phyloP scores from a whole-genome alignment of 495 filamentous ascomycete genomes.

The Lasiosphaeris hirsuta region DNA sequence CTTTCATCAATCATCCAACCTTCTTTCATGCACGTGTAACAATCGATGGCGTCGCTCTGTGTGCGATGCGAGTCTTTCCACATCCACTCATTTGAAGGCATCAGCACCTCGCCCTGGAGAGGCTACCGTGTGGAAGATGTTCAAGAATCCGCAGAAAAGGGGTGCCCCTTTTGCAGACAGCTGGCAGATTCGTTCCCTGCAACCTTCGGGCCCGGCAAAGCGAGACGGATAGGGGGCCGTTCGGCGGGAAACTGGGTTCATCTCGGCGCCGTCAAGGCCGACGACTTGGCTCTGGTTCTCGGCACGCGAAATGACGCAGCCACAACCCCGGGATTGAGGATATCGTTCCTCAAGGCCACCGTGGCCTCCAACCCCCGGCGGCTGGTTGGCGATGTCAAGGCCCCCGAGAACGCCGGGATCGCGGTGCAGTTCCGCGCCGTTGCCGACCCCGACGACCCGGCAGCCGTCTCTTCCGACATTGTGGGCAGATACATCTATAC shows the following conservation, averaged over 20 bases:
- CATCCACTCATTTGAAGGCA: background rate
- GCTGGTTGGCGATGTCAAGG: background rate
- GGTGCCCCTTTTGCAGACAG: background rate
- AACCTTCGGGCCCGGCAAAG: background rate
- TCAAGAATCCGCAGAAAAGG: background rate
- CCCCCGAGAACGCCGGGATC: background rate
- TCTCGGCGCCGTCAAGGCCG: background rate
- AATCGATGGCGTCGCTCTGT: too few species aligned
- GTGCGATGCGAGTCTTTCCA: slow-evolving; percentile 1
- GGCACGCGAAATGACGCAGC: background rate
- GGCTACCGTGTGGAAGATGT: background rate
- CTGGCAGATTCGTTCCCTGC: background rate
- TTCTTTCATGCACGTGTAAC: too few species aligned
- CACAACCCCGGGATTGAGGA: too few species aligned
- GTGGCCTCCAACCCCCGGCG: background rate
- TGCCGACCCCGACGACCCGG: background rate
- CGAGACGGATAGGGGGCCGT: background rate
- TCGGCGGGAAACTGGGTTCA: background rate
- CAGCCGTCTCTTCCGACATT: background rate
- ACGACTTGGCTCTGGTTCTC: background rate
- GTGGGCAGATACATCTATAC: background rate
- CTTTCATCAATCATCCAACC: too few species aligned
- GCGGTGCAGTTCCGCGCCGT: background rate
- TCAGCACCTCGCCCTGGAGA: background rate
- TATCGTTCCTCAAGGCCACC: background rate